Conservation (phyloP, 805 yeast species). For the Saturnispora halmiae region DNA sequence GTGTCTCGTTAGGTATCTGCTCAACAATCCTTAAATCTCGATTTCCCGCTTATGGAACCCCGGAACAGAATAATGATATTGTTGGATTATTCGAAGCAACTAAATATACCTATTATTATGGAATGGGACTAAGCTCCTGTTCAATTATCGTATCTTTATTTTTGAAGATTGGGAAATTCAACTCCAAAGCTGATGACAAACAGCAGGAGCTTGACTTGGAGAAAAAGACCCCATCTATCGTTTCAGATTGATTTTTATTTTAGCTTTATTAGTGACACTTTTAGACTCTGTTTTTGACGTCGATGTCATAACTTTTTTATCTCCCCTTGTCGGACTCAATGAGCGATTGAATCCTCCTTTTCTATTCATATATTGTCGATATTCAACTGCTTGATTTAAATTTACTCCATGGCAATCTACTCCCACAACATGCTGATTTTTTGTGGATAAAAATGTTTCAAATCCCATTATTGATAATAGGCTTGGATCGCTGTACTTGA, state of each 20-base stretch:
- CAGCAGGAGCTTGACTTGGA: neutral
- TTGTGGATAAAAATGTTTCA: slow-evolving; percentile 44
- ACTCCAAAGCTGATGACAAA: slow-evolving; percentile 11
- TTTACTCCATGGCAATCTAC: slow-evolving; percentile 36
- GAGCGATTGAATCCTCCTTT: slow-evolving; percentile 48
- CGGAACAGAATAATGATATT: slow-evolving; percentile 18
- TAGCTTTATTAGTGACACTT: too few species aligned
- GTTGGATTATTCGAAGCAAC: slow-evolving; percentile 26
- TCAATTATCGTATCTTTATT: slow-evolving; percentile 28
- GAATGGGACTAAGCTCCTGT: slow-evolving; percentile 28
- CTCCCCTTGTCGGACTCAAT: slow-evolving; percentile 34
- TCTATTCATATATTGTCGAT: slow-evolving; percentile 54
- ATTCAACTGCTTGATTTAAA: slow-evolving; percentile 33
- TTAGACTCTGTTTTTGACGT: too few species aligned
- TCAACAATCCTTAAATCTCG: slow-evolving; percentile 32
- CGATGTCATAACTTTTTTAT: slow-evolving; percentile 8
- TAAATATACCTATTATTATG: slow-evolving; percentile 33
- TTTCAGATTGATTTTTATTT: too few species aligned
- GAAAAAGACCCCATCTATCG: too few species aligned
- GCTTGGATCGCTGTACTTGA: too few species aligned
- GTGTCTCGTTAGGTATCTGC: slow-evolving; percentile 36
- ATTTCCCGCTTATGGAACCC: slow-evolving; percentile 26
- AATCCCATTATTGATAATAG: slow-evolving; percentile 52
- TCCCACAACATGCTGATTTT: slow-evolving; percentile 47
- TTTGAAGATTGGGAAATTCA: slow-evolving; percentile 31